These are phyloP conservation scores for Pythium biforme DNA, from an alignment of 352 stramenopile species.

Conservation along the genomic window DNA sequence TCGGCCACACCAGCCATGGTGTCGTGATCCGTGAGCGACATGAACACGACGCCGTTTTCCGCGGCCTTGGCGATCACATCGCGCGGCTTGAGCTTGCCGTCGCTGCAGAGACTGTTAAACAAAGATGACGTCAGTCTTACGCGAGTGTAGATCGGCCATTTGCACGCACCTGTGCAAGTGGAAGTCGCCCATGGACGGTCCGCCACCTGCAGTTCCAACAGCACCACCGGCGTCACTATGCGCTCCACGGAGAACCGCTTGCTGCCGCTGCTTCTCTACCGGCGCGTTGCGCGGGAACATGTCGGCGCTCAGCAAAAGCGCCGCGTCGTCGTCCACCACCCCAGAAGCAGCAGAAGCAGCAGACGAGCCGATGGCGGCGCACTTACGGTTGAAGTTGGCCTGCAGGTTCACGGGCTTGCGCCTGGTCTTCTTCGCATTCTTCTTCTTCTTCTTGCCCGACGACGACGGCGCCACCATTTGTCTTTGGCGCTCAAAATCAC, in stretches of 20 bases:
- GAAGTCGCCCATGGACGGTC: slow-evolving; percentile 60
- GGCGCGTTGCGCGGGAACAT: slow-evolving; percentile 76
- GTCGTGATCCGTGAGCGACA: slow-evolving; percentile 86
- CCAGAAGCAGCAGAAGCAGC: neutral
- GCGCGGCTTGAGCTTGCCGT: slow-evolving; percentile 73
- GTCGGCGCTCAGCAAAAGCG: slow-evolving; percentile 44
- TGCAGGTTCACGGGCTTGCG: slow-evolving; percentile 84
- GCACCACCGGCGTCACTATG: slow-evolving; percentile 30
- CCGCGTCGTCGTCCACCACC: neutral
- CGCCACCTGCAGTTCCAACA: slow-evolving; percentile 57
- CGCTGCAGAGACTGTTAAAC: slow-evolving; percentile 71
- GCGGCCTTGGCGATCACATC: slow-evolving; percentile 78
- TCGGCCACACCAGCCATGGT: slow-evolving; percentile 81
- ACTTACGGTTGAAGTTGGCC: slow-evolving; percentile 87
- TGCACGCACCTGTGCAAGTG: slow-evolving; percentile 76
- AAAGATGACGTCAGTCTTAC: no score
- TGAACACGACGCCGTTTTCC: slow-evolving; percentile 74
- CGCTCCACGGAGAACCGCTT: neutral
- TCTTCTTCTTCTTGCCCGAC: slow-evolving; percentile 67
- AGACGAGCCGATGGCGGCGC: slow-evolving; percentile 16
- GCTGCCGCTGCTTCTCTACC: neutral
- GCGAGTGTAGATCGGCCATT: no score
- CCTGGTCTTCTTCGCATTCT: slow-evolving; percentile 58
- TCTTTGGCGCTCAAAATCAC: neutral
- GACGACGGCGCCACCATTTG: slow-evolving; percentile 64